These are phyloP conservation scores for Plantago elongata DNA, from an alignment of 257 asterid species.

Conservation along the genomic window DNA sequence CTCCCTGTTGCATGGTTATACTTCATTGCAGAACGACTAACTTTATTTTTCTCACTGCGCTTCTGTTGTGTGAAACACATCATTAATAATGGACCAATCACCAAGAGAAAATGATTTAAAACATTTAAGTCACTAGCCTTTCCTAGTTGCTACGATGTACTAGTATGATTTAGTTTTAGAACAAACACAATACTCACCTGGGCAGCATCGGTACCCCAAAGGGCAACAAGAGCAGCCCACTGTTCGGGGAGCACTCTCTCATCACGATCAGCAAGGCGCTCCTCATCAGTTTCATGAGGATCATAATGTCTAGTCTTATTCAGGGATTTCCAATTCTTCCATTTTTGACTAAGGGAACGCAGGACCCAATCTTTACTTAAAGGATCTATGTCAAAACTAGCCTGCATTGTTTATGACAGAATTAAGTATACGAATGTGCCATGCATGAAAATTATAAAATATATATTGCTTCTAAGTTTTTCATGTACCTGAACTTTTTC, in stretches of 20 bases:
- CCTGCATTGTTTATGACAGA: constrained; percentile 19
- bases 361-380: constrained; percentile 28
- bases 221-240: constrained; percentile 34
- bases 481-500: constrained; percentile 30
- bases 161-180: neutral
- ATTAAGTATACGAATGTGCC: neutral
- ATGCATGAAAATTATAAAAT: neutral
- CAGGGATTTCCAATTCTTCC: constrained; percentile 35
- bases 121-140: neutral
- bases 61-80: constrained; percentile 16
- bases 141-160: neutral
- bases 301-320: constrained; percentile 28
- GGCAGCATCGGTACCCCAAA: constrained; percentile 33
- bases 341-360: constrained; percentile 27
- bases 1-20: constrained; percentile 30
- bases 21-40: constrained; percentile 27
- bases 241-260: constrained; percentile 44
- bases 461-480: neutral
- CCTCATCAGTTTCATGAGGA: constrained; percentile 34
- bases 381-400: constrained; percentile 30
- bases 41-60: constrained; percentile 35
- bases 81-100: constrained; percentile 1
- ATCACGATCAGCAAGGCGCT: constrained; percentile 37
- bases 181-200: constrained; percentile 24
- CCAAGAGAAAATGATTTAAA: neutral